These are phyloP conservation scores for Bauhinia variegata DNA, from an alignment of 306 rosid species.

Conservation along the genomic window DNA sequence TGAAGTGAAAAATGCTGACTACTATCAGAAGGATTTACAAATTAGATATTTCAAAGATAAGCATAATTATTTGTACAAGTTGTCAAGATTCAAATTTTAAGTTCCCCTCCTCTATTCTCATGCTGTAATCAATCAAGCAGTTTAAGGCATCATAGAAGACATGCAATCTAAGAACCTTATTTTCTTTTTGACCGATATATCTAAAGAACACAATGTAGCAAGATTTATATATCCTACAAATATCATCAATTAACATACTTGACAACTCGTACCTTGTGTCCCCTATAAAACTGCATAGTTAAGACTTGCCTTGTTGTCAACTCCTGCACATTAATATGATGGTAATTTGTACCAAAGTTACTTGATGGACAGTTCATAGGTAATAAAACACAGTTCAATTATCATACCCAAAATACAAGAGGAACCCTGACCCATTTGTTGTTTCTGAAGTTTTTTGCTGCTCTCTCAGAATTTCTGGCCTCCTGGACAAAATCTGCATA, in stretches of 20 bases:
- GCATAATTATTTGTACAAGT: background rate
- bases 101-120: background rate
- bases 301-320: constrained; percentile 76
- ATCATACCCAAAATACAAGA: constrained; percentile 81
- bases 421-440: constrained; percentile 74
- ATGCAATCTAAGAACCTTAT: background rate
- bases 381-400: constrained; percentile 20
- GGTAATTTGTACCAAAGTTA: constrained; percentile 17
- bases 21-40: background rate
- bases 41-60: background rate
- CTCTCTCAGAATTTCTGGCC: constrained; percentile 85
- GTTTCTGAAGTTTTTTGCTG: constrained; percentile 66
- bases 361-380: constrained; percentile 9
- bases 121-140: background rate
- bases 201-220: background rate
- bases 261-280: constrained; percentile 63
- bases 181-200: background rate
- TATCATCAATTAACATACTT: constrained; percentile 23
- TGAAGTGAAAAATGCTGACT: constrained; percentile 8
- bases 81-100: background rate
- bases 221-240: background rate
- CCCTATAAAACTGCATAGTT: constrained; percentile 76
- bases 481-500: constrained; percentile 81
- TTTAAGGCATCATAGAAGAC: constrained; percentile 23
- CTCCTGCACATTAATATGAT: constrained; percentile 57